Evolutionary conservation across 169 alveolate species (phyloP), one percentile per base, ranked within the genome.

Genomic region (Plasmodium billcollinsi): DNA sequence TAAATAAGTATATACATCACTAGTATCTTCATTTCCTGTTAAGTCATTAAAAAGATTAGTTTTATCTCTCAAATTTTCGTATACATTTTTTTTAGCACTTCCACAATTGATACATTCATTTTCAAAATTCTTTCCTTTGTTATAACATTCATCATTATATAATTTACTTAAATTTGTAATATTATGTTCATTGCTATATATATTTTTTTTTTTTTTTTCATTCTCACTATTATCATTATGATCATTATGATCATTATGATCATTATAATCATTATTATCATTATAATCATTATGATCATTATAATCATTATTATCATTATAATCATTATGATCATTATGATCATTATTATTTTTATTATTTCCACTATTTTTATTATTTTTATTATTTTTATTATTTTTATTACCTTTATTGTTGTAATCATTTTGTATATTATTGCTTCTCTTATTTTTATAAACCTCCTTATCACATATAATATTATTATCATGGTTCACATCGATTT

Each of bases 1-100:
- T 69, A 20, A 8, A 50, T 83, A 69, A 26, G 74, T 69, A 18
- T 69, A 56, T 21, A 54, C 83, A 69, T 58, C 85, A 69, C 83
- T 83, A 26, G 54, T 83, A 56, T 83, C 83, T 2, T 58, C 74
- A 69, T 33, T 21, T 33, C 58, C 83, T 11, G 45, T 58, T 39
- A 39, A 39, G 14, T 83, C 72, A 58, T 45, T 69, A 39, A 69
- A 54, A 33, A 54, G 24, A 24, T 73, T 43, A 15, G 21, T 69
- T 20, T 83, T 69, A 8, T 66, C 54, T 50, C 58, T 56, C 4
- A 52, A 15, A 49, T 67, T 69, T 15, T 54, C 63, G 47, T 67
- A 69, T 69, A 69, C 33, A 49, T 54, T 33, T 3, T 29, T 69
- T 11, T 69, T 67, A n/a, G 20, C 39, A 14, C 7, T n/a, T 33